Conservation (phyloP, 305 asterid genomes). For the Andrographis paniculata region DNA sequence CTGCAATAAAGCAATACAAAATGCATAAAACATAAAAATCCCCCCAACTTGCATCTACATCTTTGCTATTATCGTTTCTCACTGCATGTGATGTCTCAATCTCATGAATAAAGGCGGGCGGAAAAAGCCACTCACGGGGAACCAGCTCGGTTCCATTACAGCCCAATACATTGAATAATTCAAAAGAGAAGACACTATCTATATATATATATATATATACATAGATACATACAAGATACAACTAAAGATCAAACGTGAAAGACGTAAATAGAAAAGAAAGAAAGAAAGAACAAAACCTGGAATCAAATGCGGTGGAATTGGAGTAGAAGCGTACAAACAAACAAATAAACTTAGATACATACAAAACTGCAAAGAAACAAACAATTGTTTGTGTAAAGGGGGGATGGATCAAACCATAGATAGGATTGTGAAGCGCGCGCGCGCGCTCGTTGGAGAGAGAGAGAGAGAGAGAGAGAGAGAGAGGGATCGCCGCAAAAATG, state of each 20-base stretch:
- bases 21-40: neutral
- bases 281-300: conserved; percentile 8
- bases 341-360: neutral
- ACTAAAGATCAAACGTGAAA: conserved; percentile 23
- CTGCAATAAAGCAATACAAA: conserved; percentile 19
- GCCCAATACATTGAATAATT: conserved; percentile 12
- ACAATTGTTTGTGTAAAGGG: no score
- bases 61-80: neutral
- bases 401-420: no score
- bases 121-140: conserved; percentile 32
- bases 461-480: neutral
- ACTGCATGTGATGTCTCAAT: conserved; percentile 32
- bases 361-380: no score
- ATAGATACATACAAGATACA: no score
- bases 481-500: conserved; percentile 30
- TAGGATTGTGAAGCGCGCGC: no score
- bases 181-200: no score
- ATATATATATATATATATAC: no score
- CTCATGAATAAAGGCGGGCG: conserved; percentile 12
- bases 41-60: neutral
- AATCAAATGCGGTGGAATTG: conserved; percentile 4
- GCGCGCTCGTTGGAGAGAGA: no score
- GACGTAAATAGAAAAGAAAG: conserved; percentile 18
- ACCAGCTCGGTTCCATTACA: conserved; percentile 27
- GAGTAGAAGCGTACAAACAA: conserved; percentile 11